Conservation (phyloP, 768 basidiomycete genomes). For the Leccinum boreale region DNA sequence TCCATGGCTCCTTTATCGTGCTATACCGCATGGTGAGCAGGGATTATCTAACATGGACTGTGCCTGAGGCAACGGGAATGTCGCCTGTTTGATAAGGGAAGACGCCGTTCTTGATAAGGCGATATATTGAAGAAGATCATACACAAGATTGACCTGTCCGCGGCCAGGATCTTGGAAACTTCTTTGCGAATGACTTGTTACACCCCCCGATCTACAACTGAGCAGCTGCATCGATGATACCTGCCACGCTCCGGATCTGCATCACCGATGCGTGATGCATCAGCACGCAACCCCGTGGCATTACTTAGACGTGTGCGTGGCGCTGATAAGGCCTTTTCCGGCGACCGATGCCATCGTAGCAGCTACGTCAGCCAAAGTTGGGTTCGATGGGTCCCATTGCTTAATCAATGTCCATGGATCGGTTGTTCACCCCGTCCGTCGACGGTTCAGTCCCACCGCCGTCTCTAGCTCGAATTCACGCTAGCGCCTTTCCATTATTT, state of each 20-base stretch:
- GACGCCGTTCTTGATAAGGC: background rate
- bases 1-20: background rate
- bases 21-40: background rate
- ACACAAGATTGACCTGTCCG: background rate
- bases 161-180: background rate
- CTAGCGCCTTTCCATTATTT: background rate
- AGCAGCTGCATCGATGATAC: background rate
- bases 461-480: background rate
- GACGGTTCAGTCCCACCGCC: background rate
- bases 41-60: background rate
- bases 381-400: background rate
- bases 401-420: background rate
- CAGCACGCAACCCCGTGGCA: background rate
- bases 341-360: background rate
- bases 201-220: conserved; percentile 4
- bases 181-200: background rate
- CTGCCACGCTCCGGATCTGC: background rate
- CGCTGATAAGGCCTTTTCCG: background rate
- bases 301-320: background rate
- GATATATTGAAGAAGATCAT: background rate
- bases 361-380: background rate
- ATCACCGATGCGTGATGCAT: background rate
- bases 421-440: background rate
- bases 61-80: background rate
- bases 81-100: background rate